Percentiles rank a stretch among this genome's conserved stretches.
Conservation (phyloP, 805 yeast species). For the Candida khao-thaluensis region DNA sequence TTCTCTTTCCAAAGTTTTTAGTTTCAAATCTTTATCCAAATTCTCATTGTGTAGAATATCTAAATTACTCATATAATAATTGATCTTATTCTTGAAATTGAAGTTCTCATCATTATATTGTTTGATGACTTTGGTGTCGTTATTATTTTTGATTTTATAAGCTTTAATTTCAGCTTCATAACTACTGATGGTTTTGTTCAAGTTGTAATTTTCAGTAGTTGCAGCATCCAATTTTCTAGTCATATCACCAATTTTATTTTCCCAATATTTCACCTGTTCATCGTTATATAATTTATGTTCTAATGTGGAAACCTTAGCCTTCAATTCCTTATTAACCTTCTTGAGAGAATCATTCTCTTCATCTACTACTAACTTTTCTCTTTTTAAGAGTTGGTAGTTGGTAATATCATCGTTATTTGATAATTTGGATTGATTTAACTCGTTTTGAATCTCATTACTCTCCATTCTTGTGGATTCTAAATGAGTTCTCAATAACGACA, state of each 20-base stretch:
- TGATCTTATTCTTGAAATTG: conserved; percentile 51
- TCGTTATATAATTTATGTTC: conserved; percentile 50
- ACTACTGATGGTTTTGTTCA: conserved; percentile 47
- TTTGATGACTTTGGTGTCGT: conserved; percentile 49
- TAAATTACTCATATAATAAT: conserved; percentile 36
- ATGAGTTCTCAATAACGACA: conserved; percentile 33
- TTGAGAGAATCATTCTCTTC: conserved; percentile 70
- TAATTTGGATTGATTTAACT: conserved; percentile 31
- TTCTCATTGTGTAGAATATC: conserved; percentile 40
- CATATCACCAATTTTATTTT: conserved; percentile 50
- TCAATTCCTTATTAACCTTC: conserved; percentile 53
- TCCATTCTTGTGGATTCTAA: conserved; percentile 33
- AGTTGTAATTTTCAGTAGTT: conserved; percentile 49
- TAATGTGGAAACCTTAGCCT: conserved; percentile 41
- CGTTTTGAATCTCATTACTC: conserved; percentile 32
- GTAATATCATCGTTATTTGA: conserved; percentile 27
- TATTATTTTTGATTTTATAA: conserved; percentile 49
- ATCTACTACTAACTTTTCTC: conserved; percentile 52
- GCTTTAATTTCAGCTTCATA: conserved; percentile 57
- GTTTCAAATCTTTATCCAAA: conserved; percentile 43
- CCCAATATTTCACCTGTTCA: conserved; percentile 62
- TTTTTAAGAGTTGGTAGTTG: conserved; percentile 41
- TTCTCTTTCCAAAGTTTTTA: conserved; percentile 54
- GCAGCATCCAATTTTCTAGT: conserved; percentile 50
- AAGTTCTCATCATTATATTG: conserved; percentile 60